Base-by-base conservation (phyloP, 495 filamentous ascomycete genomes). In the Penicillium canariense region DNA sequence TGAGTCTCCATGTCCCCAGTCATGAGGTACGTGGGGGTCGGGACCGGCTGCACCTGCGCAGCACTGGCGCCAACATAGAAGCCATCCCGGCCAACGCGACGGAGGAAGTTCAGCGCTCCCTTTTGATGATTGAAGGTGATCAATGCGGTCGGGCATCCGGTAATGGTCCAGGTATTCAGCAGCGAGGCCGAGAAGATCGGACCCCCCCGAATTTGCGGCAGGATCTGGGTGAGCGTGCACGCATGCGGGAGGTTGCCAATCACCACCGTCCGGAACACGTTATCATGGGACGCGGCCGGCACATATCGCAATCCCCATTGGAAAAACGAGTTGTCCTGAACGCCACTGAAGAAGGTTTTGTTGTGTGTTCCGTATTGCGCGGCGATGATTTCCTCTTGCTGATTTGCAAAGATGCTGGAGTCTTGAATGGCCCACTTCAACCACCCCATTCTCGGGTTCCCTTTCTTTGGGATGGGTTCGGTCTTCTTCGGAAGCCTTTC, bases 261-360 rank as follows among this genome's bases (percentile, higher is more conserved):
- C 11, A 56, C 50, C 22, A 75, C 56, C 0, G 69, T 67, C n/a
- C 72, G 67, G 32, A 68, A 67, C 1, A 52, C 27, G 25, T 72
- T 54, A 5, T 23, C 43, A 1, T 69, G 62, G 3, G 23, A 9
- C 2, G 28, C 11, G 1, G 43, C 9, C 1, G 72, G 69, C 0
- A 71, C 39, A 42, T 70, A 73, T 9, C 72, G 70, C 15, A 73
- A 51, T 1, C 72, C 72, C 18, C 66, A 68, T 31, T 68, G 65
- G 43, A 67, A 68, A 20, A 72, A 49, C 52, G 61, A 62, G 20
- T 63, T 58, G 10, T 67, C 48, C 52, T 7, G 47, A 35, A 3
- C 42, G 30, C 55, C 68, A 56, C 25, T 66, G 51, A 8, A 68
- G 52, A 53, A 1, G 14, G 14, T 10, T 3, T 30, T 9, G 25